Evolutionary conservation across 371 early-diverging fungal genomes (phyloP), one percentile per base, ranked within the genome.

Genomic region (Mucor sp.): DNA sequence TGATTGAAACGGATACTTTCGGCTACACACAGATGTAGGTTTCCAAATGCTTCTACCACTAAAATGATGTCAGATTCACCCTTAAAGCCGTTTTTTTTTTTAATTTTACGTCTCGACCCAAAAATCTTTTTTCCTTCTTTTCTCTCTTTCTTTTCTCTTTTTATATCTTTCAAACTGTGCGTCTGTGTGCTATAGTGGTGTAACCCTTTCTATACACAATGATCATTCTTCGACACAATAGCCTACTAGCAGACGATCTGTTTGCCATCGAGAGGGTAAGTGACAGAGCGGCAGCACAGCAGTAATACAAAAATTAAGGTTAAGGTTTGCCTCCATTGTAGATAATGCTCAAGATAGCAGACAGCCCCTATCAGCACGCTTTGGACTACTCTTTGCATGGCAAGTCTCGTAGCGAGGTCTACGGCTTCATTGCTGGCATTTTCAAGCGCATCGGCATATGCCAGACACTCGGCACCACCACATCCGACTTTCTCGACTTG

Each of bases 401-500:
- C 30, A 86, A 90, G 67, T 74, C 87, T n/a, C 73, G 84, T 12
- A 80, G 83, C 11, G 90, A 90, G 67, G 82, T 92, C 28, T 91
- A 89, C 71, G 94, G 93, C 2, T 70, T 67, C 35, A 80, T 91
- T n/a, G 74, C 89, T 44, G 90, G 91, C 63, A 84, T 90, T 72
- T 90, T 93, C 64, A 79, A 84, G 39, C 79, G 85, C 28, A 74
- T 88, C 15, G 88, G 81, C 19, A 70, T 92, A 7, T 78, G 82
- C 56, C 69, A 82, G 12, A 76, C 82, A n/a, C 72, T 93, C 9
- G 83, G 82, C 57, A 82, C 90, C 37, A 75, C 80, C 6, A 75
- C 84, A 4, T 87, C 84, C 17, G 86, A 87, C 41, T 77, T 96
- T 66, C 83, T 95, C 15, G 93, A 93, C 60, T 94, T 94, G 63